phyloP scores from a whole-genome alignment of 768 basidiomycete species.

The Termitomyces titanicus region DNA sequence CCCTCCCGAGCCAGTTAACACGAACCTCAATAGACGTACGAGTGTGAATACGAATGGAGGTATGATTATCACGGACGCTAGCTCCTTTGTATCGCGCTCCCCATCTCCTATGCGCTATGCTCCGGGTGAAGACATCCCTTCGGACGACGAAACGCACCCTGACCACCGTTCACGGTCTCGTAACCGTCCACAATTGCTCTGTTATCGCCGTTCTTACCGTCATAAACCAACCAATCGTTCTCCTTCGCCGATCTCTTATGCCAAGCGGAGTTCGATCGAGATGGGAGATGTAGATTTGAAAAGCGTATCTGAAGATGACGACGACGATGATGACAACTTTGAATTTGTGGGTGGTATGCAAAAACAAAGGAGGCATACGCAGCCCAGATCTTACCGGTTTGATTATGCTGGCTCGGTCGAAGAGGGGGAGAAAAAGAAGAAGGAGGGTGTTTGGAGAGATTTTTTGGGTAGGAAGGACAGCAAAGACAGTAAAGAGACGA shows the following conservation, averaged over 20 bases:
- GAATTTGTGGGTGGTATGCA: not conserved
- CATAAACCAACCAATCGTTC: conserved; percentile 1
- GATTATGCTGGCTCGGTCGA: conserved; percentile 15
- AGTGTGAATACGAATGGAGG: conserved; percentile 10
- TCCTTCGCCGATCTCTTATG: conserved; percentile 23
- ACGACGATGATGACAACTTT: not conserved
- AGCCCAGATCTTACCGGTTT: conserved; percentile 24
- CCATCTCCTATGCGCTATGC: conserved; percentile 34
- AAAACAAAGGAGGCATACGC: conserved; percentile 7
- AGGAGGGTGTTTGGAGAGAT: not conserved
- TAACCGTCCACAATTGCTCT: conserved; percentile 8
- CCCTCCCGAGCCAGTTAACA: not conserved
- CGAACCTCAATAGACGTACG: not conserved
- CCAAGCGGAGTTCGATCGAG: conserved; percentile 15
- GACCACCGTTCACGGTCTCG: conserved; percentile 2
- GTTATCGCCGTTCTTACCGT: conserved; percentile 10
- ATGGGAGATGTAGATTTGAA: not conserved
- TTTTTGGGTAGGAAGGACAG: not conserved
- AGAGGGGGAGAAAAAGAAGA: not conserved
- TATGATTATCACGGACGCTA: conserved; percentile 21
- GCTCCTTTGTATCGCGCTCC: conserved; percentile 19
- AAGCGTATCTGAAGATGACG: not conserved
- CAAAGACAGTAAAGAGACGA: not conserved
- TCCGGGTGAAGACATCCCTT: conserved; percentile 21
- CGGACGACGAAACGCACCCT: not conserved